Base-by-base conservation (phyloP, 2,329 filamentous ascomycete species). In the Sphaerostilbella broomeana region DNA sequence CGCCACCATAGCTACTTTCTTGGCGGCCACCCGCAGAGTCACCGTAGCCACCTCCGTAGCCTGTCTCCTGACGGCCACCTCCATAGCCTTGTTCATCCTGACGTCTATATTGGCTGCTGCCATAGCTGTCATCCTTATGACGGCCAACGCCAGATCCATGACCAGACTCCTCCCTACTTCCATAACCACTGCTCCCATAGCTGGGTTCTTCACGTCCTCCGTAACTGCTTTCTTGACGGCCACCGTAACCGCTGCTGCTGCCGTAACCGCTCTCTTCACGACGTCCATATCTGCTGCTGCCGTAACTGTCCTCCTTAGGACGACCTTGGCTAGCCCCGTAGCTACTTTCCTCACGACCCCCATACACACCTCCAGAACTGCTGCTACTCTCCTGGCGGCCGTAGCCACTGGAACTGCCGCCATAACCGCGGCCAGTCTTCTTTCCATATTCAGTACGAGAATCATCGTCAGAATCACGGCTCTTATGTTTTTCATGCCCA, bases 1-100 rank as follows among this genome's bases (percentile, higher is more conserved):
- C 22, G 36, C 56, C 51, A 6, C 51, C 53, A 27, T 50, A 50
- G 16, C 50, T 49, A 11, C 51, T 47, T 44, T 58, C 53, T 24
- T 59, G 50, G n/a, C 49, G 47, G n/a, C n/a, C n/a, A n/a, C n/a
- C n/a, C n/a, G n/a, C n/a, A n/a, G n/a, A n/a, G n/a, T 53, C 47
- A 26, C 47, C 36, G n/a, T 47, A 43, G 24, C 30, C 20, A 6
- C 16, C 30, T 16, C 34, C 41, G n/a, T 49, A 36, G 17, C 51
- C 35, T 16, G 38, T 13, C 12, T 36, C 35, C 11, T 38, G 37
- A 12, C 48, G 39, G 27, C 40, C 34, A 31, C 39, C 44, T 18
- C 39, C 40, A 13, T 45, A 37, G 9, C 40, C 38, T 21, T 35
- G 35, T 15, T 38, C 42, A n/a, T 49, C 30, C 3, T 41, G 46